phyloP scores from a whole-genome alignment of 139 green algal species.

The Coccomyxa sp. region DNA sequence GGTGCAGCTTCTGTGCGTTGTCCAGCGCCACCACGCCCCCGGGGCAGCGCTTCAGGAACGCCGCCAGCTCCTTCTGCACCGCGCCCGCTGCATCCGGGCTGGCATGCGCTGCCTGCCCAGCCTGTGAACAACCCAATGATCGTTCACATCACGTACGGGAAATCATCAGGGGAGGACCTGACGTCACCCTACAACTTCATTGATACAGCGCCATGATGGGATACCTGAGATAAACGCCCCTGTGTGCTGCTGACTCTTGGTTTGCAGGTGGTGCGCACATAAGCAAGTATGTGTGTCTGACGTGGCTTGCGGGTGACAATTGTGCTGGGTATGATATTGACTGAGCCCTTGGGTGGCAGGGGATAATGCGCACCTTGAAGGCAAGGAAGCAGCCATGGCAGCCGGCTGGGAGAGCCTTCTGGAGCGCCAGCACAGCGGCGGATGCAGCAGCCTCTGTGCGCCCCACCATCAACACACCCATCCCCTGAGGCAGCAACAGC shows the following conservation, averaged over 20 bases:
- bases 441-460: background rate
- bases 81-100: slow-evolving; percentile 5
- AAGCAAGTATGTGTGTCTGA: no score
- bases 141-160: no score
- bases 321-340: no score
- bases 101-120: background rate
- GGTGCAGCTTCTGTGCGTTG: slow-evolving; percentile 14
- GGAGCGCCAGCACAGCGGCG: slow-evolving; percentile 3
- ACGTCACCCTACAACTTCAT: no score
- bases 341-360: no score
- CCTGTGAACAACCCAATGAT: background rate
- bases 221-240: no score
- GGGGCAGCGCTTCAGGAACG: slow-evolving; percentile 26
- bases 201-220: no score
- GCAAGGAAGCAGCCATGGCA: slow-evolving; percentile 12
- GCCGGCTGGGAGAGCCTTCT: background rate
- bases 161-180: no score
- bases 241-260: no score
- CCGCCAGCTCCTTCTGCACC: slow-evolving; percentile 24
- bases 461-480: slow-evolving; percentile 14
- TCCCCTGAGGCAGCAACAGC: no score
- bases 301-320: no score
- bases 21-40: slow-evolving; percentile 22
- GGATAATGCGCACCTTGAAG: slow-evolving; percentile 9
- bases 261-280: no score